Base-by-base conservation (phyloP, 495 filamentous ascomycete genomes). In the Sporormia fimetaria region DNA sequence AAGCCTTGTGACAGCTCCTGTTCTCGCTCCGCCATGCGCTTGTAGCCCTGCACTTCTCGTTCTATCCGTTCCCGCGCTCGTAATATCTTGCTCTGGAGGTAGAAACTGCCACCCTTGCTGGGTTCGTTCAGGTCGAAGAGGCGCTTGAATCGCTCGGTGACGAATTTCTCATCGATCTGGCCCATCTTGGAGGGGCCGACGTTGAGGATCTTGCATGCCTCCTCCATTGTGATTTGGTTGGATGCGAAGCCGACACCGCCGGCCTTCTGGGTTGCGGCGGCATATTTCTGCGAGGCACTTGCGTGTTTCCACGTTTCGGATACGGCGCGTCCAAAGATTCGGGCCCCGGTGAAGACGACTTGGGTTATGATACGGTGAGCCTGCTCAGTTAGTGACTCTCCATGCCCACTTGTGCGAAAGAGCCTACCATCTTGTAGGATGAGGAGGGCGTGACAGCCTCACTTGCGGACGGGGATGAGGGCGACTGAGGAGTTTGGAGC, bases 191-290 rank as follows among this genome's bases (percentile, higher is more conserved):
- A 83, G 31, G 87, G 84, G 63, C 87, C 84, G 49, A 96, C 86
- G 61, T 96, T 94, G 40, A 98, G 75, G 59, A 98, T 96, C 64
- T 86, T 87, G 74, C 87, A 95, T 7, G 90, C 92, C 65, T 98
- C 90, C 49, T 94, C 87, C 37, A 98, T 74, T 6, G 85, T 92
- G 54, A 94, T 75, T 48, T 83, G 81, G 26, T 73, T 68, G 24
- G 77, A 72, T 25, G 72, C 60, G 44, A 74, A 67, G 40, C 74
- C 67, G 12, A 51, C 55, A 29, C 63, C 66, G 29, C 66, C 61
- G 28, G 66, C 64, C 21, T 65, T 54, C 38, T 67, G 67, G 18
- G 68, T 67, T 39, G 79, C 71, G n/a, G 77, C 73, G 47, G 80
- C 74, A 57, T 94, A 85, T 66, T 83, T 80, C 40, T 63, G 59